Evolutionary conservation across 1,284 basidiomycete species (phyloP), one percentile per base, ranked within the genome.

Genomic region (Leccinum subatratum): DNA sequence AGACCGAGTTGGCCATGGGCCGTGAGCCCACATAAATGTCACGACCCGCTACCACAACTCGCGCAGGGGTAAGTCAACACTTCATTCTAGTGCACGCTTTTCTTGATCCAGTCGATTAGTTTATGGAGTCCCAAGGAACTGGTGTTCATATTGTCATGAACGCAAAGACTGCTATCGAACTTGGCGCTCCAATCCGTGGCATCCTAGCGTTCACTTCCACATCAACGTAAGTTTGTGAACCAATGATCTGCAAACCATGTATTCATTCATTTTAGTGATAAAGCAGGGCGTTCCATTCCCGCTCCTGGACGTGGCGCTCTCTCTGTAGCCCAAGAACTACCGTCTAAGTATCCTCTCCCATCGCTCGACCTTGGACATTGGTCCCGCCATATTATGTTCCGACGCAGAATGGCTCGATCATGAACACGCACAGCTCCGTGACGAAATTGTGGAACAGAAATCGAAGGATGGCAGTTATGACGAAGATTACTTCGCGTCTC

Each of bases 1-100:
- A 96, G 78, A 93, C 94, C 48, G 97, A 99, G 80, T 92, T 98
- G 74, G 96, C 96, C 9, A 97, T 97, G 88, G 97, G 97, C 69
- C 95, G 97, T 72, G 96, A 99, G 79, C 96, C 96, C 32, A 94
- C 92, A 58, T 96, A 99, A 79, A 96, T 98, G 92, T 99, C 96
- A 64, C 92, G 96, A 68, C 97, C 97, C 30, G 93, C 96, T 51
- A 98, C 96, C 6, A 94, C 92, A 28, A 98, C 95, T 71, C 93
- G 97, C 76, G 86, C 95, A 75, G 95, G 96, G 70, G 90, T 92
- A 74, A 72, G 87, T 79, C 16, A 20, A 63, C 48, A 62, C 30
- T 54, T 64, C 64, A 48, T 62, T 63, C 37, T 14, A 16, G 54
- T 20, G 16, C 32, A 58, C 67, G 42, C 66, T 22, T 56, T 63